phyloP scores from a whole-genome alignment of 768 basidiomycete genomes.

The Mycena kentingensis region DNA sequence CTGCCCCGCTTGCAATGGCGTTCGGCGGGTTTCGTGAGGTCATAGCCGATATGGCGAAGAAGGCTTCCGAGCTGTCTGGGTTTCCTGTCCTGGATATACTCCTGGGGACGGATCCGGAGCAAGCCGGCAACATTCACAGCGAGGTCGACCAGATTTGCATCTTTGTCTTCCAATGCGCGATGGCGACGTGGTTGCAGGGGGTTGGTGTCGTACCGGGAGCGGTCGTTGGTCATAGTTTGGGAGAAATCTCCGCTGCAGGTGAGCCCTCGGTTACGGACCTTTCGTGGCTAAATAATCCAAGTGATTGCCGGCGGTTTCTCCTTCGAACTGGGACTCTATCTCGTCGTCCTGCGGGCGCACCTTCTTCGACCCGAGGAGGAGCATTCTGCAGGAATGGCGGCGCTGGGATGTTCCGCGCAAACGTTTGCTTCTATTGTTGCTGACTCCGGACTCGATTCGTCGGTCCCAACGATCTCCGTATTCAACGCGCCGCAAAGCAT shows the following conservation, averaged over 20 bases:
- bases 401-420: slow-evolving; percentile 6
- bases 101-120: neutral
- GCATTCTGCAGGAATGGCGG: slow-evolving; percentile 15
- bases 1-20: neutral
- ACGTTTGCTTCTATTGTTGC: neutral
- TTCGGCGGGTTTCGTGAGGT: slow-evolving; percentile 3
- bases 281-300: neutral
- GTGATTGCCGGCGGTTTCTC: slow-evolving; percentile 10
- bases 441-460: neutral
- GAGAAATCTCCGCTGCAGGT: slow-evolving; percentile 24
- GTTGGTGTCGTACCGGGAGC: slow-evolving; percentile 8
- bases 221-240: slow-evolving; percentile 21
- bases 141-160: slow-evolving; percentile 18
- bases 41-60: slow-evolving; percentile 1
- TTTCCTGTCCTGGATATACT: slow-evolving; percentile 4
- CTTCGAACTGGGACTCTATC: slow-evolving; percentile 14
- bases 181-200: slow-evolving; percentile 15
- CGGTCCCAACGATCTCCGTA: slow-evolving; percentile 10
- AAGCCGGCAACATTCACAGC: slow-evolving; percentile 1
- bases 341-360: slow-evolving; percentile 10
- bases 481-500: slow-evolving; percentile 14
- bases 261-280: neutral
- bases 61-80: slow-evolving; percentile 3
- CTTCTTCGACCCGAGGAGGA: slow-evolving; percentile 6
- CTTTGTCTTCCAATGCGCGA: slow-evolving; percentile 19